These are phyloP conservation scores for Danielia oregonensis DNA, from an alignment of 805 yeast species.

Conservation along the genomic window DNA sequence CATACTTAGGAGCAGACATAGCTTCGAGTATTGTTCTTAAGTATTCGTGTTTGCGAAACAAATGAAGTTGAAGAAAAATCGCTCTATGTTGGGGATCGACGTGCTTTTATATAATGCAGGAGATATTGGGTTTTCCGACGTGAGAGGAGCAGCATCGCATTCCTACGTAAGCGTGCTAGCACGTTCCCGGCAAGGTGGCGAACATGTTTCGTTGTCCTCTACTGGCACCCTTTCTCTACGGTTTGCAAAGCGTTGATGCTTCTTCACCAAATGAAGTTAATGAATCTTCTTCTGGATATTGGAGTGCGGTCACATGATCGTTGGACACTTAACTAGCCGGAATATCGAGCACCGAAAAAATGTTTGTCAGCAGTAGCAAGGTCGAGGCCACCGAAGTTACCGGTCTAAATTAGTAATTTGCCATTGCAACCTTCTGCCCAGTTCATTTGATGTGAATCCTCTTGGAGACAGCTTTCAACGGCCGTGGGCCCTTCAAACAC, in stretches of 20 bases:
- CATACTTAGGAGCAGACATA: conserved; percentile 45
- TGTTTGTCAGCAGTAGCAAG: conserved; percentile 1
- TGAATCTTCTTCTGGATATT: too few species aligned
- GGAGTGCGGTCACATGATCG: too few species aligned
- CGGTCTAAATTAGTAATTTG: not conserved
- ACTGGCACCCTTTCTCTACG: not conserved
- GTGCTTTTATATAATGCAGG: conserved; percentile 3
- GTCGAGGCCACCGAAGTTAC: not conserved
- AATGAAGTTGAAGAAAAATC: conserved; percentile 1
- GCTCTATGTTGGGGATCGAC: conserved; percentile 3
- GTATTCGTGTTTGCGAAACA: conserved; percentile 1
- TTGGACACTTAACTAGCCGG: not conserved
- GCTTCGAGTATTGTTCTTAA: conserved; percentile 5
- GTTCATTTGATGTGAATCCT: too few species aligned
- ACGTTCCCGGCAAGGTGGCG: not conserved
- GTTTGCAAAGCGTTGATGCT: not conserved
- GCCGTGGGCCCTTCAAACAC: too few species aligned
- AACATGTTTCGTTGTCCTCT: too few species aligned
- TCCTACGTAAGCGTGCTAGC: not conserved
- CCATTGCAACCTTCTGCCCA: too few species aligned
- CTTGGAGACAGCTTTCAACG: too few species aligned
- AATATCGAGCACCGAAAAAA: conserved; percentile 1
- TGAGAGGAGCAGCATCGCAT: not conserved
- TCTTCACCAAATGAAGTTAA: not conserved
- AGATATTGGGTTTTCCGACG: not conserved